Conservation (phyloP, 192 early-diverging fungal genomes). For the Obelidium mucronatum region DNA sequence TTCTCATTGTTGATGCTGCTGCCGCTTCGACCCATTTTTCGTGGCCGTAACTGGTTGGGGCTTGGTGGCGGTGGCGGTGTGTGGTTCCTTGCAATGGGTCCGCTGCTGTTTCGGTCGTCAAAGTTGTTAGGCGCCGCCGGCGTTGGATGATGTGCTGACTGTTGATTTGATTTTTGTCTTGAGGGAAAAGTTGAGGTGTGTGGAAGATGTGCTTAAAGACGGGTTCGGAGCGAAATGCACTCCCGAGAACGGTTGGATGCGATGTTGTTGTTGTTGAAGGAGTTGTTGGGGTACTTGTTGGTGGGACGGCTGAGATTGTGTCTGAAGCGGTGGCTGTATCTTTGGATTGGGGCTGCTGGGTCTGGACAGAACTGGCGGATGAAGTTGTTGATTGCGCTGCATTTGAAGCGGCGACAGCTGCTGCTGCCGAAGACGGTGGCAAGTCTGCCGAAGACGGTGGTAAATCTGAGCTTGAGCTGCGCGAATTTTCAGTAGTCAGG, state of each 20-base stretch:
- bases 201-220: not conserved
- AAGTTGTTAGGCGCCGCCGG: no score
- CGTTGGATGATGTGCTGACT: no score
- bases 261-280: not conserved
- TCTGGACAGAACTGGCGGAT: no score
- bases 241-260: slow-evolving; percentile 13
- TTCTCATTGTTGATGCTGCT: not conserved
- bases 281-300: not conserved
- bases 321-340: no score
- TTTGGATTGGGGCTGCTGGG: not conserved
- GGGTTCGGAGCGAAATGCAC: slow-evolving; percentile 18
- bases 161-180: slow-evolving; percentile 37
- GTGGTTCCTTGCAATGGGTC: no score
- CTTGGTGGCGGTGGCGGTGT: slow-evolving; percentile 14
- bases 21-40: slow-evolving; percentile 5
- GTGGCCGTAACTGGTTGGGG: slow-evolving; percentile 8
- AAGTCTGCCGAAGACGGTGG: not conserved
- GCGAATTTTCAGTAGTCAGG: slow-evolving; percentile 3
- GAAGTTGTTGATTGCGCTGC: no score
- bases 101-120: no score
- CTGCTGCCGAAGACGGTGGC: no score
- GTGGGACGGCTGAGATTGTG: not conserved
- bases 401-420: not conserved
- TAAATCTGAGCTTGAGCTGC: not conserved
- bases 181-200: slow-evolving; percentile 17